Evolutionary conservation across 2,329 filamentous ascomycete genomes (phyloP).

Genomic region (Endoconidiophora polonica): DNA sequence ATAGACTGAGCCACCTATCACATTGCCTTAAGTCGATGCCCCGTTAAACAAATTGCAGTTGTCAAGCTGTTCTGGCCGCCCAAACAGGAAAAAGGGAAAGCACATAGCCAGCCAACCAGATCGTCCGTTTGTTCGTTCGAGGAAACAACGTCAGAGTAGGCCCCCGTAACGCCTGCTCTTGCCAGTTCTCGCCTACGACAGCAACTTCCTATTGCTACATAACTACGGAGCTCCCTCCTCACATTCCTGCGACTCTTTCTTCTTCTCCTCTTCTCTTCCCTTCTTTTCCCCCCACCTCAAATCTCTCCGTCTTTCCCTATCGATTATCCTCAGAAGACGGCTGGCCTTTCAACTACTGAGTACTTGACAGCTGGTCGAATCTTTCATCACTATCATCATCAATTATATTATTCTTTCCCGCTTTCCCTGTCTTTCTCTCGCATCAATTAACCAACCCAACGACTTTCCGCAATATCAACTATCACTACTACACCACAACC

Average conservation of each 20-base stretch:
- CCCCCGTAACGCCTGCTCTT: not conserved
- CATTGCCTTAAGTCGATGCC: too few species aligned
- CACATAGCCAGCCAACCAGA: not conserved
- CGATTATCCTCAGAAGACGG: slow-evolving; percentile 3
- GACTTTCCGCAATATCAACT: not conserved
- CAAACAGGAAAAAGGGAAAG: not conserved
- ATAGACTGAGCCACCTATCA: too few species aligned
- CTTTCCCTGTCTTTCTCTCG: not conserved
- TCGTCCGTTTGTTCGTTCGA: not conserved
- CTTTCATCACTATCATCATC: slow-evolving; percentile 1
- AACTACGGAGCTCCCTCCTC: slow-evolving; percentile 11
- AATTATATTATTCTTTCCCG: not conserved
- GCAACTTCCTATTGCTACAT: too few species aligned
- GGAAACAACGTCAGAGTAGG: not conserved
- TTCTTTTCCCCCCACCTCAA: not conserved
- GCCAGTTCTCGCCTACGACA: not conserved
- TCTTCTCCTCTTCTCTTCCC: slow-evolving; percentile 15
- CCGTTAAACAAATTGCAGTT: too few species aligned
- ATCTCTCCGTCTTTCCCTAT: not conserved
- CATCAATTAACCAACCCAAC: not conserved
- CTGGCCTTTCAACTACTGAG: slow-evolving; percentile 11
- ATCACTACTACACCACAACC: not conserved
- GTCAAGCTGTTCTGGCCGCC: too few species aligned
- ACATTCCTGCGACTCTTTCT: not conserved
- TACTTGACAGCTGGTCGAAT: slow-evolving; percentile 9